Percentiles rank a stretch among this genome's conserved stretches.
phyloP scores from a whole-genome alignment of 1,284 basidiomycete species.

The Waitea zeae region DNA sequence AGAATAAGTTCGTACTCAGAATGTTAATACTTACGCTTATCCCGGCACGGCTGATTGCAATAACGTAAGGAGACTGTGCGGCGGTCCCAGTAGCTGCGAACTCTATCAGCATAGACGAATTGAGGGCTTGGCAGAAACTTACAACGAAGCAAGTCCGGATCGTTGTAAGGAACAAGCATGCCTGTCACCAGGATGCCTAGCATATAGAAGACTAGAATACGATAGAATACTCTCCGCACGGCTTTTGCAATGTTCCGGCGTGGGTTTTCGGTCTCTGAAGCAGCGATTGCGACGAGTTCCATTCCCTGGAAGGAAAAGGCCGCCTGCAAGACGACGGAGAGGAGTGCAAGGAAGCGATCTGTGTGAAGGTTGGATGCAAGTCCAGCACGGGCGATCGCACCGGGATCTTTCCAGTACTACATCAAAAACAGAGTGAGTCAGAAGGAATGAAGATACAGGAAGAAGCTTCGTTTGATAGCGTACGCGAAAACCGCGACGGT shows the following conservation, averaged over 20 bases:
- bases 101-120: conserved; percentile 4
- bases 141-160: conserved; percentile 35
- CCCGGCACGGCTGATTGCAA: conserved; percentile 64
- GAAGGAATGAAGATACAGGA: neutral
- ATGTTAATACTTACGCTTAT: no score
- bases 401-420: conserved; percentile 62
- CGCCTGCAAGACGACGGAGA: conserved; percentile 57
- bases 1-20: no score
- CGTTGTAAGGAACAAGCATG: conserved; percentile 63
- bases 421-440: no score
- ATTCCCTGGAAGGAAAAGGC: conserved; percentile 77
- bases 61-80: conserved; percentile 63
- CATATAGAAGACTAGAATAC: conserved; percentile 21
- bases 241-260: conserved; percentile 68
- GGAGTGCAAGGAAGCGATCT: conserved; percentile 53
- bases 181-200: conserved; percentile 63
- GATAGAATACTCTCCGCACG: conserved; percentile 62
- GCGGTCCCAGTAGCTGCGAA: conserved; percentile 32
- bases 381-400: conserved; percentile 30
- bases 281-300: conserved; percentile 68
- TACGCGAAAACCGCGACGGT: conserved; percentile 49
- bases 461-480: conserved; percentile 18
- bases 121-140: conserved; percentile 5
- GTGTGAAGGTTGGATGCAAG: conserved; percentile 23
- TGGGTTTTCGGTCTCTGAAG: conserved; percentile 61